Base-by-base conservation (phyloP, 2,329 filamentous ascomycete species). In the Neofusicoccum parvum region DNA sequence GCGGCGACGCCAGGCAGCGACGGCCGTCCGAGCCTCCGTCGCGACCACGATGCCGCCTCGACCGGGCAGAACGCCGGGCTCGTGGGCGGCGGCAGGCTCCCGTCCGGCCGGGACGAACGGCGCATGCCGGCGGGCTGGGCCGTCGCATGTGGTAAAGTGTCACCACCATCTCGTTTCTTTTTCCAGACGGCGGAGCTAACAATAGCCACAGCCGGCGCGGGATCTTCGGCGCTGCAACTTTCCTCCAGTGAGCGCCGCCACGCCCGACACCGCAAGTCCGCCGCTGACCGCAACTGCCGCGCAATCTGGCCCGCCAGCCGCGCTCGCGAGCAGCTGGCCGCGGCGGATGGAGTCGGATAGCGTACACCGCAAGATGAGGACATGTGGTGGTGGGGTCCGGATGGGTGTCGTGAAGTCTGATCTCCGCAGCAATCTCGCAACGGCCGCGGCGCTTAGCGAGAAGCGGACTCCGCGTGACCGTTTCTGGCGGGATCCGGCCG, bases 361-460 rank as follows among this genome's bases (percentile, higher is more conserved):
- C 12, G 43, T 59, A 46, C 56, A 59, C 56, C 56, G 56, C 56
- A 59, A 59, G 23, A 59, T 46, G 12, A 36, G 23, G n/a, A 37
- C 41, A n/a, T 59, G 41, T 37, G 27, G 56, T 59, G 41, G 56
- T 59, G 56, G 56, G 56, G 56, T 46, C 56, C 7, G 23, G 20
- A 46, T 59, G 41, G 56, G 56, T 59, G 41, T 59, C 20, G 23
- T 17, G n/a, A 46, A 59, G 56, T 36, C 15, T 37, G 41, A 45
- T 59, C 56, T 48, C 32, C 56, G 43, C 56, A 36, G 56, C 56
- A 46, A 59, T 59, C 56, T 59, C 56, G 56, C 43, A 36, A 46
- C 54, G 56, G 11, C 17, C 10, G 15, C n/a, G 56, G 56, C 56
- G 56, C 56, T 48, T 59, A 46, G 41, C 56, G 41, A 6, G 6